Evolutionary conservation across 805 yeast species (phyloP), one percentile per base, ranked within the genome.

Genomic region (Candida saitoana): DNA sequence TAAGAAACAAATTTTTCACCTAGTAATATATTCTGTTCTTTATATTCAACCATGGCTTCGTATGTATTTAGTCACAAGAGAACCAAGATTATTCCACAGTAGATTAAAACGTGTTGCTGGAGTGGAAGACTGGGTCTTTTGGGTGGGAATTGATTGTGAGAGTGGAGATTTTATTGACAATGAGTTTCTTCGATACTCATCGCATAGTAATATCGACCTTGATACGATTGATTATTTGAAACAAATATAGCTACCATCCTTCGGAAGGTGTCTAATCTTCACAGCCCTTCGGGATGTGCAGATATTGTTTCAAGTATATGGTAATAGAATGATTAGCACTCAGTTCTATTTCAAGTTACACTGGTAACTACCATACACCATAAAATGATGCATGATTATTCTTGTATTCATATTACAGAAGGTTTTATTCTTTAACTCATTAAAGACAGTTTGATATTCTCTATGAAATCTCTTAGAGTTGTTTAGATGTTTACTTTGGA

Each of bases 341-440:
- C 32, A 29, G 32, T 29, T 29, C 32, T 29, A 29, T 29, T 29
- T 29, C 16, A 29, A 29, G 32, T 29, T 29, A 29, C 32, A 29
- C 32, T 29, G 32, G 32, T 29, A 29, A 29, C 32, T 29, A 29
- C 32, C 32, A 29, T 29, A 29, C 32, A 29, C 32, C 32, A 29
- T 29, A 22, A 29, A 14, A 29, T 29, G 32, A 29, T 29, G 32
- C 32, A 29, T 29, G 32, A 22, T 12, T 29, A 29, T 12, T 29
- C 32, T 29, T 29, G 32, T 29, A 29, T 12, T 29, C 32, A 29
- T 29, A 29, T 6, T 11, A 12, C 16, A 14, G n/a, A 29, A 29
- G 5, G n/a, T n/a, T n/a, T n/a, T n/a, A n/a, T n/a, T n/a, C n/a
- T n/a, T n/a, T n/a, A n/a, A n/a, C n/a, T n/a, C n/a, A n/a, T n/a